These are phyloP conservation scores for Pyrenophora tritici-repentis DNA, from an alignment of 2,329 filamentous ascomycete genomes.

Conservation along the genomic window DNA sequence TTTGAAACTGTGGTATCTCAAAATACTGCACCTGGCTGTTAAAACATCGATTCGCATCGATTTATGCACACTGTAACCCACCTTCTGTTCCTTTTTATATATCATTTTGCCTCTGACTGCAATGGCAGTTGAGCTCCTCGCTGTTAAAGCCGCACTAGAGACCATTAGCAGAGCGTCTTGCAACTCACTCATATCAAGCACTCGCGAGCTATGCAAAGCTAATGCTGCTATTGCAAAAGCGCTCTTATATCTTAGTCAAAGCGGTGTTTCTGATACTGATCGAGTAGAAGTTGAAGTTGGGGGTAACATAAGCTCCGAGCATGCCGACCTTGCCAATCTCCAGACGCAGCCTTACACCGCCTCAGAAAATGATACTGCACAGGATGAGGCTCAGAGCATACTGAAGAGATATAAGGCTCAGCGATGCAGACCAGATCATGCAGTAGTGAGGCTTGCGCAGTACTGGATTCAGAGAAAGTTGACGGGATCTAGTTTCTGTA, in stretches of 20 bases:
- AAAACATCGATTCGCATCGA: too few relatives aligned
- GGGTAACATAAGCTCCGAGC: background rate
- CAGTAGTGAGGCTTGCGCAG: conserved; percentile 3
- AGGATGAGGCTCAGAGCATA: background rate
- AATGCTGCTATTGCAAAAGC: conserved; percentile 12
- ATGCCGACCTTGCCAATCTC: background rate
- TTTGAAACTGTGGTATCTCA: too few relatives aligned
- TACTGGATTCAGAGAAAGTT: conserved; percentile 7
- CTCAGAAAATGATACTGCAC: background rate
- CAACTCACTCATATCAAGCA: conserved; percentile 1
- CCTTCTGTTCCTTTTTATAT: too few relatives aligned
- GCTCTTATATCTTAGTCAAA: conserved; percentile 1
- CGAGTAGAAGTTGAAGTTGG: conserved; percentile 7
- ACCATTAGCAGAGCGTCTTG: background rate
- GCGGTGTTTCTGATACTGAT: background rate
- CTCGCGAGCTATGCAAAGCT: conserved; percentile 5
- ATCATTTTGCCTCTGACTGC: background rate
- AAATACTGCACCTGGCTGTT: too few relatives aligned
- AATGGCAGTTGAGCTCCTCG: background rate
- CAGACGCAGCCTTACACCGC: background rate
- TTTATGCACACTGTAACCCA: too few relatives aligned
- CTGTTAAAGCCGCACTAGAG: conserved; percentile 5
- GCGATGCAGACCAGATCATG: background rate
- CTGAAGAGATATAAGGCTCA: background rate
- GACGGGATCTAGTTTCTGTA: background rate